phyloP scores from a whole-genome alignment of 495 filamentous ascomycete genomes.

The Chaetomium cochliodes region DNA sequence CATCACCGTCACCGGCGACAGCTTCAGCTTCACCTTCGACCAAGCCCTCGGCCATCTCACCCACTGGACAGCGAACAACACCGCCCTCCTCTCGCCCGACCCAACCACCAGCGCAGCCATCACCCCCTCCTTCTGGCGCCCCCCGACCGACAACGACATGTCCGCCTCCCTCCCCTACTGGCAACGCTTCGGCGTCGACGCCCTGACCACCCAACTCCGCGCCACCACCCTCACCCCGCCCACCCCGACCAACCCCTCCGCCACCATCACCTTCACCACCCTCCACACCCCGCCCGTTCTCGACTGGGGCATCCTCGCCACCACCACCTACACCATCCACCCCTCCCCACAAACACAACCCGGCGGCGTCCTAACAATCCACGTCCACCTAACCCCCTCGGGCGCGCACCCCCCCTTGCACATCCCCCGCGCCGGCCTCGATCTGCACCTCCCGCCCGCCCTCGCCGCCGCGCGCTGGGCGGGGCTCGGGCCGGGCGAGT shows the following conservation, averaged over 20 bases:
- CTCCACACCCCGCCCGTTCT: slow-evolving; percentile 52
- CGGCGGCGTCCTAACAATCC: slow-evolving; percentile 47
- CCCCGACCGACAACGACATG: slow-evolving; percentile 61
- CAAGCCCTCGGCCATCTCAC: slow-evolving; percentile 41
- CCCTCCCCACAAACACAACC: slow-evolving; percentile 18
- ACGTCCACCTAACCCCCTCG: slow-evolving; percentile 38
- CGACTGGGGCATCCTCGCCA: slow-evolving; percentile 55
- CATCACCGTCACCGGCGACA: slow-evolving; percentile 17
- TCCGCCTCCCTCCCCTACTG: slow-evolving; percentile 41
- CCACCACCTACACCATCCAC: slow-evolving; percentile 49
- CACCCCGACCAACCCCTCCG: slow-evolving; percentile 28
- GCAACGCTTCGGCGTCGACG: slow-evolving; percentile 39
- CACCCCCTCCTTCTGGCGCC: slow-evolving; percentile 42
- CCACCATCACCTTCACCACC: slow-evolving; percentile 37
- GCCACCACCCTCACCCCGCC: slow-evolving; percentile 38
- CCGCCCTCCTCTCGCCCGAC: slow-evolving; percentile 36
- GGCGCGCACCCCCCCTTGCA: slow-evolving; percentile 42
- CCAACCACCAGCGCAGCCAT: slow-evolving; percentile 41
- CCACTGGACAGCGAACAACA: slow-evolving; percentile 33
- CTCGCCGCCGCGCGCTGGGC: slow-evolving; percentile 52
- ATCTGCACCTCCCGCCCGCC: slow-evolving; percentile 43
- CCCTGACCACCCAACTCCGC: slow-evolving; percentile 45
- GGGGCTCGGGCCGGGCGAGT: slow-evolving; percentile 63
- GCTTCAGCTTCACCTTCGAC: slow-evolving; percentile 43
- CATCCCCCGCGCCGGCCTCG: slow-evolving; percentile 57